phyloP scores from a whole-genome alignment of 2,329 filamentous ascomycete genomes.

The Elsinoe perseae region DNA sequence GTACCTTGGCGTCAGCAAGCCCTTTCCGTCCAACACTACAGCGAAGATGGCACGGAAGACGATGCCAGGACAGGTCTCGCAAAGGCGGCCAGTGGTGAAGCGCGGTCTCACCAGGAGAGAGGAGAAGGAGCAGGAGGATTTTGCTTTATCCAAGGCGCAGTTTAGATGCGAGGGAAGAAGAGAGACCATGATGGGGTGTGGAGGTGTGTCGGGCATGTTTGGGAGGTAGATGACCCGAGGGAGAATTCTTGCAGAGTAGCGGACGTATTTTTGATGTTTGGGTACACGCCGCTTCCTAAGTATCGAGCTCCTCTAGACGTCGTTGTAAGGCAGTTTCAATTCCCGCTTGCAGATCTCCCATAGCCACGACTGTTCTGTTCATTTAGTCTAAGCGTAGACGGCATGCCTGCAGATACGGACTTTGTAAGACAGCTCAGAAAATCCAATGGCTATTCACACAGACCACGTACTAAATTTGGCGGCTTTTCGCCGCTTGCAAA shows the following conservation, averaged over 20 bases:
- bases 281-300: too few species aligned
- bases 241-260: too few species aligned
- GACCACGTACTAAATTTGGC: too few species aligned
- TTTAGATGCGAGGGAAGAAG: background rate
- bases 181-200: background rate
- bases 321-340: too few species aligned
- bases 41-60: background rate
- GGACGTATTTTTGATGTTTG: too few species aligned
- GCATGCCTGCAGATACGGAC: too few species aligned
- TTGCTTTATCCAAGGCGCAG: background rate
- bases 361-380: too few species aligned
- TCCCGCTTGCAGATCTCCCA: too few species aligned
- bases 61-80: background rate
- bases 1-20: background rate
- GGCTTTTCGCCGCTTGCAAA: background rate
- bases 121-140: background rate
- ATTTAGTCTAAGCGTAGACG: too few species aligned
- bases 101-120: background rate
- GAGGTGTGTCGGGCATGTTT: background rate
- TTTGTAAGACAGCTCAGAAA: too few species aligned
- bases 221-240: background rate
- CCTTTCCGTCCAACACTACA: background rate
- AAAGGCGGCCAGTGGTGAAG: background rate
- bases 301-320: too few species aligned
- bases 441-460: too few species aligned